A percentile compares a stretch with the other conserved stretches of the same genome.
Conservation (phyloP, 331 rosid species). For the Acacia pycnantha region DNA sequence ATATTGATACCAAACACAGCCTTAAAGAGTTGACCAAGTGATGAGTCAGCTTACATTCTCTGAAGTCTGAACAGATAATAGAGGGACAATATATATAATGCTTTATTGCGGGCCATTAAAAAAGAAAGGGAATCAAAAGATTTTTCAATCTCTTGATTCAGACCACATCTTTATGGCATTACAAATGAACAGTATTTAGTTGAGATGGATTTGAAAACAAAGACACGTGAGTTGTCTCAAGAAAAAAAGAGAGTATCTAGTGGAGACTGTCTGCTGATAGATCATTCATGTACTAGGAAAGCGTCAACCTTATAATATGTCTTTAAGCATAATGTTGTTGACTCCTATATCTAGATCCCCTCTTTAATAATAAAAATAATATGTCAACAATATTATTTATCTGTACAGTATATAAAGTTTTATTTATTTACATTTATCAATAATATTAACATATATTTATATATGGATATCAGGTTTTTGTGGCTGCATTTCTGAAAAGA, state of each 20-base stretch:
- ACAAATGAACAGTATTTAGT: not conserved
- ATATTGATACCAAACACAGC: not conserved
- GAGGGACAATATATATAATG: not conserved
- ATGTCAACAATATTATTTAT: not conserved
- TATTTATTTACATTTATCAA: not conserved
- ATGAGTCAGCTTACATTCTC: not conserved
- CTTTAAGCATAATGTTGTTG: not conserved
- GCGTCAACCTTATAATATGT: not conserved
- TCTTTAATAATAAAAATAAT: not conserved
- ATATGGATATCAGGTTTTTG: slow-evolving; percentile 67
- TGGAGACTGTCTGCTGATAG: not conserved
- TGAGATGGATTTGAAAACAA: not conserved
- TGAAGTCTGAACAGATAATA: not conserved
- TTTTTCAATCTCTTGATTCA: not conserved
- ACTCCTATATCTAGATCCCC: not conserved
- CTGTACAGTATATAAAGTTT: not conserved
- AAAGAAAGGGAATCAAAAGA: not conserved
- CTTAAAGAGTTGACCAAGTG: slow-evolving; percentile 5
- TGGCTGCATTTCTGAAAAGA: slow-evolving; percentile 82
- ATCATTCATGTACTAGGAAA: not conserved
- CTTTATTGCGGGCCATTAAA: not conserved
- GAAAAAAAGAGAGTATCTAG: not conserved
- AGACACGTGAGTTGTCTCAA: not conserved
- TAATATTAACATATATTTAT: no score
- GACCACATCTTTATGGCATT: not conserved